Base-by-base conservation (phyloP, 1,139 yeast species). In the Geotrichum siamense region DNA sequence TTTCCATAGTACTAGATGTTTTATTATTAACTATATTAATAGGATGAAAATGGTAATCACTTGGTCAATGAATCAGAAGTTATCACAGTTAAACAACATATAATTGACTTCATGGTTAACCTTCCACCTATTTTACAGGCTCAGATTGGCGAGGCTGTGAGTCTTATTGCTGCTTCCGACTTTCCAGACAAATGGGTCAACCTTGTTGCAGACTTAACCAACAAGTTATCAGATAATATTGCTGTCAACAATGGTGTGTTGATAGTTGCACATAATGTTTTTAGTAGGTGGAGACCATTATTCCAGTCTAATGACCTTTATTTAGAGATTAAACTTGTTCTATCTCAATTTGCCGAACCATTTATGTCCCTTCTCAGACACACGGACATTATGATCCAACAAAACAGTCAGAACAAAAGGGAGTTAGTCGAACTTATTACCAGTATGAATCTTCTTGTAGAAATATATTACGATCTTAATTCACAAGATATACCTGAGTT, bases 401-500 rank as follows among this genome's bases (percentile, higher is more conserved):
- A 68, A 22, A 72, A 70, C 48, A 46, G 57, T n/a, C 51, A 55
- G 4, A 58, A 64, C 39, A 70, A 72, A 51, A 69, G 68, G 39
- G 75, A 75, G 0, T 68, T 76, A 39, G 64, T 79, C 48, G 63
- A 59, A 38, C 72, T 82, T 43, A 75, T 87, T 53, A 93, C 84
- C 38, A 84, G 84, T 48, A 65, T 89, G 55, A 68, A 82, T 41
- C 65, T 87, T 26, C 69, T 89, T 49, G 68, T 82, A 32, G 91
- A 89, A 60, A 76, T 93, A 37, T 93, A 84, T 62, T 86, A 79
- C 59, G 99, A 93, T 62, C 77, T 93, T 57, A 93, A 91, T 63
- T 89, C 96, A 64, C 98, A 93, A 65, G 98, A 93, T 65, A 81
- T 93, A 45, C 98, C 99, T 2, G 98, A 89, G 63, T 91, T 89